These are phyloP conservation scores for Helicostylum pulchrum DNA, from an alignment of 192 early-diverging fungal species.

Conservation along the genomic window DNA sequence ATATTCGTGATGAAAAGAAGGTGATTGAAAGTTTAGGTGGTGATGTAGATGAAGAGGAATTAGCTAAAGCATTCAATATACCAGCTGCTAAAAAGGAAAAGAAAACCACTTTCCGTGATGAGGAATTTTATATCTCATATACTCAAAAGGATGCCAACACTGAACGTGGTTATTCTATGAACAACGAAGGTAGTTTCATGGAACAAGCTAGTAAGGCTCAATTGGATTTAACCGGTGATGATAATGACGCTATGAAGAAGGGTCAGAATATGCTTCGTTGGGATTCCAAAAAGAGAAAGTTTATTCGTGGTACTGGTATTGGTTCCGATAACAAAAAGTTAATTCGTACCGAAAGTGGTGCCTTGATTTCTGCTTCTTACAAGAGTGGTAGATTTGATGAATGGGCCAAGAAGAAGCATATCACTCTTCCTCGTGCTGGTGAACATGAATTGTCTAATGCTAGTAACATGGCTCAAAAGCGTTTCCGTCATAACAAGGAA, in stretches of 20 bases:
- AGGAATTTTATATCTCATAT: slow-evolving; percentile 88
- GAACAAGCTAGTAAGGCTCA: slow-evolving; percentile 78
- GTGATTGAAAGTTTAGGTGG: slow-evolving; percentile 23
- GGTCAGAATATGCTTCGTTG: slow-evolving; percentile 72
- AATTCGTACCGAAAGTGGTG: slow-evolving; percentile 88
- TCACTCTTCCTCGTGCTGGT: slow-evolving; percentile 76
- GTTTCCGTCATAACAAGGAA: slow-evolving; percentile 77
- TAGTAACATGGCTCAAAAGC: slow-evolving; percentile 44
- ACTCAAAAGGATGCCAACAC: slow-evolving; percentile 81
- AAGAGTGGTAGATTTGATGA: slow-evolving; percentile 83
- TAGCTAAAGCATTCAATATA: slow-evolving; percentile 29
- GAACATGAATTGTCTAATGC: slow-evolving; percentile 74
- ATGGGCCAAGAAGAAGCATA: slow-evolving; percentile 90
- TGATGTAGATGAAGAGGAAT: slow-evolving; percentile 32
- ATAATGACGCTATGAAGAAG: slow-evolving; percentile 58
- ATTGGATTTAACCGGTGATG: slow-evolving; percentile 80
- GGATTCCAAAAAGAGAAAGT: slow-evolving; percentile 93
- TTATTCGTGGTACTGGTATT: slow-evolving; percentile 76
- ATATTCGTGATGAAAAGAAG: slow-evolving; percentile 7
- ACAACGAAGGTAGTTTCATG: slow-evolving; percentile 67
- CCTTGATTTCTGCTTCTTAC: slow-evolving; percentile 84
- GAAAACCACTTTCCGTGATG: slow-evolving; percentile 61
- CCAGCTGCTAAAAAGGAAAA: slow-evolving; percentile 32
- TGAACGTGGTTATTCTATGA: slow-evolving; percentile 81
- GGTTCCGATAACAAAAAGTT: slow-evolving; percentile 96